Conservation (phyloP, 768 basidiomycete species). For the Podaxis pistillaris region DNA sequence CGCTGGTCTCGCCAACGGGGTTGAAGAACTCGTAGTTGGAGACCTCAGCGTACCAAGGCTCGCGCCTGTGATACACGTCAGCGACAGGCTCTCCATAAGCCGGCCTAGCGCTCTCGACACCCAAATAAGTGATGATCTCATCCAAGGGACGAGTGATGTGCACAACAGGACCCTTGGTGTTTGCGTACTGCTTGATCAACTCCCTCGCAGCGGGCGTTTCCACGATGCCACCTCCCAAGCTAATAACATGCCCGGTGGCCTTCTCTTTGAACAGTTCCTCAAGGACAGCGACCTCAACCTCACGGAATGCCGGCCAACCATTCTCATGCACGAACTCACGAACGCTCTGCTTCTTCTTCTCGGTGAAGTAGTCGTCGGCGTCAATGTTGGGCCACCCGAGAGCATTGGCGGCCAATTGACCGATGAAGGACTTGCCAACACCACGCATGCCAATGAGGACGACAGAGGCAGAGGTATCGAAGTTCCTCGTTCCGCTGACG, state of each 20-base stretch:
- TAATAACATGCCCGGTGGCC: conserved; percentile 69
- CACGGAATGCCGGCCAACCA: conserved; percentile 91
- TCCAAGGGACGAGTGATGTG: conserved; percentile 79
- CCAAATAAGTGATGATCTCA: conserved; percentile 81
- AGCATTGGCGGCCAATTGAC: conserved; percentile 68
- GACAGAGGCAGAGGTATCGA: conserved; percentile 52
- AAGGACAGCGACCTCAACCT: conserved; percentile 69
- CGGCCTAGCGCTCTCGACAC: conserved; percentile 73
- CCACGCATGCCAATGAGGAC: conserved; percentile 95
- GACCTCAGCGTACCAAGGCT: conserved; percentile 85
- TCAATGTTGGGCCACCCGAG: conserved; percentile 77
- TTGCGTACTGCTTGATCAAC: conserved; percentile 64
- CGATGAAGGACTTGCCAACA: conserved; percentile 90
- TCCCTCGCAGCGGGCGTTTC: conserved; percentile 78
- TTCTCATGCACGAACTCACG: conserved; percentile 75
- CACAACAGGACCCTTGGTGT: conserved; percentile 69
- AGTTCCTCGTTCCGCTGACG: conserved; percentile 34
- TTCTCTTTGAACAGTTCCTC: conserved; percentile 62
- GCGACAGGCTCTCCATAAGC: conserved; percentile 84
- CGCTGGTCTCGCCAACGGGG: conserved; percentile 41
- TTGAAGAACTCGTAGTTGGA: conserved; percentile 85
- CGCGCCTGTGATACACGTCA: conserved; percentile 81
- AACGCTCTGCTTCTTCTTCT: conserved; percentile 58
- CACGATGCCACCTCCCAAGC: conserved; percentile 92
- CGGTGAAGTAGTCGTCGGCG: conserved; percentile 78